Evolutionary conservation across 345 rosid genomes (phyloP), one percentile per base, ranked within the genome.

Genomic region (Salix exigua): DNA sequence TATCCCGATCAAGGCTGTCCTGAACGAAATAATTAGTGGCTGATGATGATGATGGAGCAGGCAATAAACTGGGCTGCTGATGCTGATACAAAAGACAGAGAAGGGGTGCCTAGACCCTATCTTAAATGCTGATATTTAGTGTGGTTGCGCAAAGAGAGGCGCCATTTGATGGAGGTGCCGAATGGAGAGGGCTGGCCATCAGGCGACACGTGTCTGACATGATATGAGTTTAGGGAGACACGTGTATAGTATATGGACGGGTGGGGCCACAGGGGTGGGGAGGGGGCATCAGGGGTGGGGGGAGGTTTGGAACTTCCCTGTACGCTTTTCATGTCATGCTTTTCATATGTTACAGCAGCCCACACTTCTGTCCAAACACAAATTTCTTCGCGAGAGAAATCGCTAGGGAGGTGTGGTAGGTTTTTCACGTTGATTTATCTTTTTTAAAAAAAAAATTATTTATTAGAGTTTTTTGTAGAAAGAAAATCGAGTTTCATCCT

Each of bases 241-340:
- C 63, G 73, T 68, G 73, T 42, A 17, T 1, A 2, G 30, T 2
- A 30, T 1, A 25, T 23, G 63, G 40, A 7, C 2, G 7, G 17
- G 31, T 19, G 70, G 74, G 78, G 26, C 71, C 74, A 69, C 65
- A 60, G 2, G 31, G 31, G 11, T 7, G 23, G 71, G 66, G 33
- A 74, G 46, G 58, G 6, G 11, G 26, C 10, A 63, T 23, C 14
- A 6, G 35, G 33, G 38, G 21, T 19, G 2, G 38, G 7, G 55
- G 2, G 21, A 18, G 72, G 82, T 75, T 79, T 63, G 23, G 73
- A 74, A 75, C 82, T 70, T 72, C 65, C 75, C 70, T 70, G 58
- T 6, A 75, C 82, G 78, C 75, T 14, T 79, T 37, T 74, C 75
- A 6, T 64, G 82, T 79, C 82, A 79, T 70, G 82, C 82, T 79